Conservation (phyloP, 768 basidiomycete genomes). For the Collybia nuda region DNA sequence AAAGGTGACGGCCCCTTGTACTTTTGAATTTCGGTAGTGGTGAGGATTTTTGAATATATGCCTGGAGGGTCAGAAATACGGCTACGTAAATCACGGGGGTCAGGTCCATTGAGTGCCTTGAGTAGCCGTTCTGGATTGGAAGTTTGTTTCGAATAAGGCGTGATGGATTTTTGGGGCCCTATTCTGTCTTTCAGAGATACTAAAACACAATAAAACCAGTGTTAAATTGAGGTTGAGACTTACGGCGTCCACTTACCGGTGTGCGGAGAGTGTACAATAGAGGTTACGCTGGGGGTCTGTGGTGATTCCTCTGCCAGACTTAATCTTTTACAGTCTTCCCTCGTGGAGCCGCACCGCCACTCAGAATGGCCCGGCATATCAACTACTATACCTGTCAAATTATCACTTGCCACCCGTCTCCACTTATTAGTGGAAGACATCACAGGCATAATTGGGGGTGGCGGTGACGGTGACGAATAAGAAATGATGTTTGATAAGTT, state of each 20-base stretch:
- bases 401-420: conserved; percentile 23
- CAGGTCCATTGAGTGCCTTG: neutral
- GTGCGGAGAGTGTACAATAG: neutral
- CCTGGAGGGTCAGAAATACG: conserved; percentile 12
- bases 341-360: too few relatives aligned
- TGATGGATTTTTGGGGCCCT: conserved; percentile 1
- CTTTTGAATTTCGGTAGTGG: neutral
- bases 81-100: conserved; percentile 10
- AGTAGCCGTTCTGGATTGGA: neutral
- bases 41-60: neutral
- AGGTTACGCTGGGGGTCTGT: neutral
- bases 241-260: conserved; percentile 6
- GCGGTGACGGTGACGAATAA: conserved; percentile 24
- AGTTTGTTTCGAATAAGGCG: conserved; percentile 1
- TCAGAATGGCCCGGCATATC: too few relatives aligned
- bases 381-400: too few relatives aligned
- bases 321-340: too few relatives aligned
- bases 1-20: neutral
- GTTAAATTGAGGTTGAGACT: too few relatives aligned
- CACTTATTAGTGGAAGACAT: conserved; percentile 22
- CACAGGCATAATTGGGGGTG: conserved; percentile 8
- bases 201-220: neutral
- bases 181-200: conserved; percentile 12
- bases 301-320: too few relatives aligned
- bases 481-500: conserved; percentile 19